A percentile compares a stretch with the other conserved stretches of the same genome.
These are phyloP conservation scores for Trichosanthes truncata DNA, from an alignment of 306 rosid genomes.

Conservation along the genomic window DNA sequence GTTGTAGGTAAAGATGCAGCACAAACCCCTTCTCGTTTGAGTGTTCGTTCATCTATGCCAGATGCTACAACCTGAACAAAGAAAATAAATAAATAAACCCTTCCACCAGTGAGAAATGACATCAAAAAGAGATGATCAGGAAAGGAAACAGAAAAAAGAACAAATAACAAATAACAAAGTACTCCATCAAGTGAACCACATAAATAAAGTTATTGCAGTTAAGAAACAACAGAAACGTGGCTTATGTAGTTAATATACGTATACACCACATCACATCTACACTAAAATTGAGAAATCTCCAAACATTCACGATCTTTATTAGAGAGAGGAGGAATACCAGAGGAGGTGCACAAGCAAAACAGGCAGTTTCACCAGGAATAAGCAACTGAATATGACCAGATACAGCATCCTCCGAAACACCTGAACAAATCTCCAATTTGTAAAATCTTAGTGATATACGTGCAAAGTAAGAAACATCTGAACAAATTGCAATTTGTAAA, in stretches of 20 bases:
- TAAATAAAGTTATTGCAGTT: not conserved
- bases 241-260: not conserved
- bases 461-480: slow-evolving; percentile 51
- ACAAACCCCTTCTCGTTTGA: slow-evolving; percentile 99
- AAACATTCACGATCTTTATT: slow-evolving; percentile 1
- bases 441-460: not conserved
- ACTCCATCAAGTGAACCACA: not conserved
- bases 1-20: slow-evolving; percentile 98
- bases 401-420: slow-evolving; percentile 98
- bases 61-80: slow-evolving; percentile 80
- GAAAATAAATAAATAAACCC: not conserved
- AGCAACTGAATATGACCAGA: slow-evolving; percentile 95
- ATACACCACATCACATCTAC: not conserved
- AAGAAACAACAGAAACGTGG: not conserved
- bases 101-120: not conserved
- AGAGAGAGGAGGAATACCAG: slow-evolving; percentile 38
- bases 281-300: not conserved
- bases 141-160: not conserved
- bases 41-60: slow-evolving; percentile 91
- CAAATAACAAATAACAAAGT: not conserved
- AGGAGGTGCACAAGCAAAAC: slow-evolving; percentile 99
- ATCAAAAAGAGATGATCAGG: not conserved
- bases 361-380: slow-evolving; percentile 94
- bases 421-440: slow-evolving; percentile 33
- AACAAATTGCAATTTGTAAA: slow-evolving; percentile 16